A percentile compares a stretch with the other conserved stretches of the same genome.
These are phyloP conservation scores for Torulaspora maleeae DNA, from an alignment of 805 yeast species.

Conservation along the genomic window DNA sequence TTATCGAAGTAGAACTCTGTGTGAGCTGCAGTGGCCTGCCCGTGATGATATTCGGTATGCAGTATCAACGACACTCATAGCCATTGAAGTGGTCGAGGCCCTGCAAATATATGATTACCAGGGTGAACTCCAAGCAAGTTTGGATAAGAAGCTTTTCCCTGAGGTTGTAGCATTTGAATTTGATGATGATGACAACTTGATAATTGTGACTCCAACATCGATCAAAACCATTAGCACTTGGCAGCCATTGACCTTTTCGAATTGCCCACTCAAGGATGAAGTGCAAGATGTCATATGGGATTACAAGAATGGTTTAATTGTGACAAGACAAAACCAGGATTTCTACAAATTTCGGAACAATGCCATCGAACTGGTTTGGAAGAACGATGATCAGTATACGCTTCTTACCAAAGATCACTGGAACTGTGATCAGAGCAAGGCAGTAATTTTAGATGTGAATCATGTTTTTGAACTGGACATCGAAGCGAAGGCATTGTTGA, in stretches of 20 bases:
- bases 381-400: slow-evolving; percentile 21
- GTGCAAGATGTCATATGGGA: slow-evolving; percentile 32
- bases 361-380: slow-evolving; percentile 14
- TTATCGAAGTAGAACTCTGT: slow-evolving; percentile 48
- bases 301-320: slow-evolving; percentile 21
- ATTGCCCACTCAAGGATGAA: slow-evolving; percentile 10
- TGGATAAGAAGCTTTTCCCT: slow-evolving; percentile 14
- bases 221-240: slow-evolving; percentile 18
- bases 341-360: slow-evolving; percentile 15
- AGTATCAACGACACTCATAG: slow-evolving; percentile 41
- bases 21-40: slow-evolving; percentile 22
- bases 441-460: slow-evolving; percentile 26
- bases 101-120: slow-evolving; percentile 40
- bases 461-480: slow-evolving; percentile 18
- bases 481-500: slow-evolving; percentile 2
- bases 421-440: slow-evolving; percentile 20
- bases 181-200: slow-evolving; percentile 20
- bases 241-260: slow-evolving; percentile 21
- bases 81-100: slow-evolving; percentile 34
- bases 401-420: slow-evolving; percentile 32
- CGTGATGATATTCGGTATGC: slow-evolving; percentile 28
- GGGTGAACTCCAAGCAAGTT: slow-evolving; percentile 21
- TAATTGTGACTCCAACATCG: slow-evolving; percentile 18
- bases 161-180: slow-evolving; percentile 21
- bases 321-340: slow-evolving; percentile 24